phyloP scores from a whole-genome alignment of 331 rosid species.

The Acacia pycnantha region DNA sequence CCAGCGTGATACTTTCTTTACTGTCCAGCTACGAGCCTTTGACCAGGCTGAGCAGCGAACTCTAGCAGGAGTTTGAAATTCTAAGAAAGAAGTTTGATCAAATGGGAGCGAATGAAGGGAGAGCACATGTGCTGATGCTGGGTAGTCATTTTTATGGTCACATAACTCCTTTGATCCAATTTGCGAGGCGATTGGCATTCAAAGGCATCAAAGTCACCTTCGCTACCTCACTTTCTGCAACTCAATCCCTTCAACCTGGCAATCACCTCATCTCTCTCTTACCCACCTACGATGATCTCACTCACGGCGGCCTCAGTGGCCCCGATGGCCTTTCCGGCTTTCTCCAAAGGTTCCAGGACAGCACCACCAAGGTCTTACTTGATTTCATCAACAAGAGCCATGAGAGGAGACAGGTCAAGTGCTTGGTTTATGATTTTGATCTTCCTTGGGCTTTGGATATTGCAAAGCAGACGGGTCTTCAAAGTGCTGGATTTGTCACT shows the following conservation, averaged over 20 bases:
- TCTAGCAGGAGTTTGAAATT: neutral
- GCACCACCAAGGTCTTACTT: neutral
- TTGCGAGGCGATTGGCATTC: neutral
- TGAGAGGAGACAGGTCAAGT: neutral
- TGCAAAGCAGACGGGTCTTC: neutral
- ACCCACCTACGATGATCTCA: neutral
- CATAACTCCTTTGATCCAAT: neutral
- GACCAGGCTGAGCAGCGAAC: neutral
- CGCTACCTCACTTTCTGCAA: neutral
- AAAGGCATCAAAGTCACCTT: neutral
- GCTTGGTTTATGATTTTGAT: neutral
- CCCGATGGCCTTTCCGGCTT: neutral
- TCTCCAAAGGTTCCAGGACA: neutral
- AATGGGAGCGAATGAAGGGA: neutral
- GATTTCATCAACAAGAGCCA: neutral
- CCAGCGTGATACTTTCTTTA: neutral
- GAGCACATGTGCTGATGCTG: neutral
- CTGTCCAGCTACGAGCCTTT: neutral
- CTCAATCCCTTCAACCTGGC: neutral
- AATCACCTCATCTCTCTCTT: neutral
- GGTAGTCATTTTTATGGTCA: neutral
- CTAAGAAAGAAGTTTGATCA: neutral
- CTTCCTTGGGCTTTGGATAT: neutral
- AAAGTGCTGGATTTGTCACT: neutral
- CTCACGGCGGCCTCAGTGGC: neutral